phyloP scores from a whole-genome alignment of 2,329 filamentous ascomycete genomes.

The Albophoma yamanashiensis region DNA sequence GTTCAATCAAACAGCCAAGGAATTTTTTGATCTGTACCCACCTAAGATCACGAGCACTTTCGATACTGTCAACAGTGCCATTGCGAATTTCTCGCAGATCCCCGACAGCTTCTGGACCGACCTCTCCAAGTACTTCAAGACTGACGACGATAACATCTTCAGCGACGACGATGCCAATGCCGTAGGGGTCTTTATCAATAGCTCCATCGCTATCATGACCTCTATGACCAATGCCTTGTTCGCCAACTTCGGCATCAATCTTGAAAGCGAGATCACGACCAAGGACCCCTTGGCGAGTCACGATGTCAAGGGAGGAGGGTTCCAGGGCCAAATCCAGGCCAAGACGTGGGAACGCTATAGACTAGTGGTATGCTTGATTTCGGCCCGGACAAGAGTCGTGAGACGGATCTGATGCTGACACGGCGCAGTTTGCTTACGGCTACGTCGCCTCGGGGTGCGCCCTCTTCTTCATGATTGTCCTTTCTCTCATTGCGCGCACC shows the following conservation, averaged over 20 bases:
- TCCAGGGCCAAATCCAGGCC: conserved; percentile 12
- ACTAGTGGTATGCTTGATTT: conserved; percentile 15
- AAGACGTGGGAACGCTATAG: conserved; percentile 14
- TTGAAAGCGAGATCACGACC: conserved; percentile 10
- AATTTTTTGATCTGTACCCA: conserved; percentile 16
- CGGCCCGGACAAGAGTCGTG: too few relatives aligned
- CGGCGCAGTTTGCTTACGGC: conserved; percentile 21
- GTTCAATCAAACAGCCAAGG: conserved; percentile 6
- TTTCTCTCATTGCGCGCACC: conserved; percentile 19
- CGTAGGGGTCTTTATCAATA: conserved; percentile 1
- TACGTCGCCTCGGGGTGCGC: conserved; percentile 21
- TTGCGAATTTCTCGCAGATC: conserved; percentile 16
- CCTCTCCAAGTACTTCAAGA: conserved; percentile 4
- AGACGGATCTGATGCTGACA: neutral
- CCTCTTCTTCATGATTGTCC: conserved; percentile 19
- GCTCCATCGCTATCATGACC: conserved; percentile 5
- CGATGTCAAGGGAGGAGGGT: conserved; percentile 3
- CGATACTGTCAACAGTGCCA: conserved; percentile 10
- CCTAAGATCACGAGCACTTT: conserved; percentile 11
- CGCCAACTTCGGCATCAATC: conserved; percentile 18
- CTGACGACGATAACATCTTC: conserved; percentile 1
- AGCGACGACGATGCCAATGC: neutral
- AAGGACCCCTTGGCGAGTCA: conserved; percentile 4
- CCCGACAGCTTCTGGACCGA: conserved; percentile 16
- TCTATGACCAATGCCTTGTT: conserved; percentile 19